Conservation (phyloP, 495 filamentous ascomycete genomes). For the Neurospora africana region DNA sequence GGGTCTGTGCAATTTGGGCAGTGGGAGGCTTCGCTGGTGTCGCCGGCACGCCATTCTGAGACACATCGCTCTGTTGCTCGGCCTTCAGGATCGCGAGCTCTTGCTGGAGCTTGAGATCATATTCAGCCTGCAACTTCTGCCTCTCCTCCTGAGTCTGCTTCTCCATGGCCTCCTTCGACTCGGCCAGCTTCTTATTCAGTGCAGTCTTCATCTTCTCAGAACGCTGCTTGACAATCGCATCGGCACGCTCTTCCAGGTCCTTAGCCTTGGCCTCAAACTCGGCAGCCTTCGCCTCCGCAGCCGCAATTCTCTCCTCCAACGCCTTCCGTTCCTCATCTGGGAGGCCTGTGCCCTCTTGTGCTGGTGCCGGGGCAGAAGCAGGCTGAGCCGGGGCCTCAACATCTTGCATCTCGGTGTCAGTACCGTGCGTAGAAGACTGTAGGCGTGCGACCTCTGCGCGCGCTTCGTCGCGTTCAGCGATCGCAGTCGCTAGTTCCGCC, state of each 20-base stretch:
- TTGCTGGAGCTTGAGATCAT: constrained; percentile 55
- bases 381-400: constrained; percentile 17
- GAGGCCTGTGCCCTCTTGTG: constrained; percentile 14
- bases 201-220: constrained; percentile 62
- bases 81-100: constrained; percentile 46
- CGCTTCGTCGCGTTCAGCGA: constrained; percentile 36
- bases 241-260: constrained; percentile 42
- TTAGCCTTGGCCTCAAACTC: constrained; percentile 46
- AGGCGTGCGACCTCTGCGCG: constrained; percentile 31
- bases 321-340: constrained; percentile 43
- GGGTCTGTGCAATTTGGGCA: constrained; percentile 20
- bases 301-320: constrained; percentile 37
- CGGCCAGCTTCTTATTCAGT: constrained; percentile 58
- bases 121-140: constrained; percentile 47
- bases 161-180: constrained; percentile 41
- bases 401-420: constrained; percentile 26
- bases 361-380: constrained; percentile 5
- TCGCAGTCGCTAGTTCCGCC: constrained; percentile 29
- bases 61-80: constrained; percentile 32
- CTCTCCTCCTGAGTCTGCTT: constrained; percentile 41
- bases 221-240: constrained; percentile 49
- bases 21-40: constrained; percentile 23
- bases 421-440: constrained; percentile 23
- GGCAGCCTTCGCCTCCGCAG: constrained; percentile 36
- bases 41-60: constrained; percentile 25